These are phyloP conservation scores for Lentinula detonsa DNA, from an alignment of 768 basidiomycete genomes.

Conservation along the genomic window DNA sequence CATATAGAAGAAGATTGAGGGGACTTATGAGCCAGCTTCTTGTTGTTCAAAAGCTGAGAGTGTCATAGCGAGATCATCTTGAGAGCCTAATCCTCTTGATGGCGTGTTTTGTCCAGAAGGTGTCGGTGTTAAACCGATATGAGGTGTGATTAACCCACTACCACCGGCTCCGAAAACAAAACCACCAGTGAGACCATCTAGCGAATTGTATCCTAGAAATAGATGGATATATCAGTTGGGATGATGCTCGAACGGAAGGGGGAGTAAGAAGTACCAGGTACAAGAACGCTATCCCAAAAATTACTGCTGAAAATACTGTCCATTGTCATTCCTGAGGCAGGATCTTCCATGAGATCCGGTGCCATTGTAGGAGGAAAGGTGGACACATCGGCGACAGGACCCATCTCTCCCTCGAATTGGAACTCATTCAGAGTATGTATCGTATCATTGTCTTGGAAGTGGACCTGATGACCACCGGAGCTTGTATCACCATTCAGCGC, in stretches of 20 bases:
- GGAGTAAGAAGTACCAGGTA: conserved; percentile 45
- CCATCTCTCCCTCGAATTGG: conserved; percentile 79
- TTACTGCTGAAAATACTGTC: conserved; percentile 73
- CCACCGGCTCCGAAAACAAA: conserved; percentile 84
- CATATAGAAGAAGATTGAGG: no score
- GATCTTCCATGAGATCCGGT: conserved; percentile 34
- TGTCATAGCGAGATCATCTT: conserved; percentile 31
- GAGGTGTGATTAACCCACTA: conserved; percentile 77
- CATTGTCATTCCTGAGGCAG: conserved; percentile 58
- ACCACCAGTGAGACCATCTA: conserved; percentile 81
- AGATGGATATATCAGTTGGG: no score
- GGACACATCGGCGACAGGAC: conserved; percentile 73
- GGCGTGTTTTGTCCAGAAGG: conserved; percentile 54
- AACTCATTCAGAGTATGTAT: conserved; percentile 44
- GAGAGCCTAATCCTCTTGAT: conserved; percentile 15
- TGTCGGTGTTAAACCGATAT: conserved; percentile 51
- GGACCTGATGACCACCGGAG: background rate
- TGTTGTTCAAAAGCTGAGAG: conserved; percentile 36
- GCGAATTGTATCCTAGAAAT: conserved; percentile 63
- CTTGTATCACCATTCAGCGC: background rate
- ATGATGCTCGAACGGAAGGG: background rate
- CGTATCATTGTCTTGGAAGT: conserved; percentile 11
- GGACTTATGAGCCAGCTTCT: background rate
- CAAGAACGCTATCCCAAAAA: conserved; percentile 86
- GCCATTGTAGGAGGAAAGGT: conserved; percentile 90